Conservation (phyloP, 306 rosid species). For the Aeschynomene evenia region DNA sequence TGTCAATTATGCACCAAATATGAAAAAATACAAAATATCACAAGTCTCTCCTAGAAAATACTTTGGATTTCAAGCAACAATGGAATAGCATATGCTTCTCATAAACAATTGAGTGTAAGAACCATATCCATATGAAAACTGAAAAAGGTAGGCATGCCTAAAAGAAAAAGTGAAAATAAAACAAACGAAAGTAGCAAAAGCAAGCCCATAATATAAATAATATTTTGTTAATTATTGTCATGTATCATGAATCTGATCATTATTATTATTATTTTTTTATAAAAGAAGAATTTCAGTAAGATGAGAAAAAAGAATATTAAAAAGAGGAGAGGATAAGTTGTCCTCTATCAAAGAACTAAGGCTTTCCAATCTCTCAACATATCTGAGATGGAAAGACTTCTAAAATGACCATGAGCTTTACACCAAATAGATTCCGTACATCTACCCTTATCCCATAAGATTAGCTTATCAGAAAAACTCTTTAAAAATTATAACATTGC, state of each 20-base stretch:
- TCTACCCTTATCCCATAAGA: too few species aligned
- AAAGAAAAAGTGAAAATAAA: neutral
- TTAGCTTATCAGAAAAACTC: too few species aligned
- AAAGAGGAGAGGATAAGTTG: too few species aligned
- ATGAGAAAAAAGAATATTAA: too few species aligned
- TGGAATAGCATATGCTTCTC: conserved; percentile 7
- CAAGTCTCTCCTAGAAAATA: neutral
- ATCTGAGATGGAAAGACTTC: too few species aligned
- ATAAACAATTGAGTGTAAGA: neutral
- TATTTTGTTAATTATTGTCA: neutral
- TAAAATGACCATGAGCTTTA: too few species aligned
- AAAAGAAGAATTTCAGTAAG: too few species aligned
- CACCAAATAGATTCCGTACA: too few species aligned
- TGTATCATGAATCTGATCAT: conserved; percentile 9
- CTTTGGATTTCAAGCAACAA: conserved; percentile 20
- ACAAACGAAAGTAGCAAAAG: neutral
- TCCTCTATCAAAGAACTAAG: too few species aligned
- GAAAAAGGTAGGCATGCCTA: neutral
- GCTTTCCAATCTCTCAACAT: too few species aligned
- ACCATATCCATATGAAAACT: neutral
- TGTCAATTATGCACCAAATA: conserved; percentile 5
- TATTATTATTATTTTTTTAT: too few species aligned
- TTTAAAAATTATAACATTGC: too few species aligned
- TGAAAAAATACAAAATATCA: neutral
- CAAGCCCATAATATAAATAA: neutral